Evolutionary conservation across 2,329 filamentous ascomycete species (phyloP).

Genomic region (Fusarium oxysporum): DNA sequence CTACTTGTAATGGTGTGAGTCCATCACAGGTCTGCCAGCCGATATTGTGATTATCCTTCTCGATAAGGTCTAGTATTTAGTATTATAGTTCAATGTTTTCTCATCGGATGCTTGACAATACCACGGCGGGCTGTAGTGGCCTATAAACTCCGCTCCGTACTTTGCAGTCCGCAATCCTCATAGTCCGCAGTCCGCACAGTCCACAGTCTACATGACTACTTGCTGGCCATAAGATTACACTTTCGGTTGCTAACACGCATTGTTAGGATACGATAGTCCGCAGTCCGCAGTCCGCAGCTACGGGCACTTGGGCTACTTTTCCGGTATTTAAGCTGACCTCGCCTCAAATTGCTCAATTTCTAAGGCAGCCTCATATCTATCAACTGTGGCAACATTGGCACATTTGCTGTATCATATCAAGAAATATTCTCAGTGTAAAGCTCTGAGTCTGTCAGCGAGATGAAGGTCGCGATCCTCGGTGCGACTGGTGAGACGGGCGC

Average conservation of each 20-base stretch:
- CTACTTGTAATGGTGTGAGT: not conserved
- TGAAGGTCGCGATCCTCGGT: not conserved
- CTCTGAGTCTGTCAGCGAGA: not conserved
- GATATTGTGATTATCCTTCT: not conserved
- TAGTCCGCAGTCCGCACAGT: not conserved
- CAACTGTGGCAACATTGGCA: not conserved
- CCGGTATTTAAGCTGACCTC: not conserved
- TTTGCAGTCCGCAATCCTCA: not conserved
- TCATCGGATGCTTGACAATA: too few relatives aligned
- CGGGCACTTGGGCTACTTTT: not conserved
- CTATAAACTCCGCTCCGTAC: not conserved
- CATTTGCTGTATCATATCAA: not conserved
- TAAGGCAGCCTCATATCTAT: not conserved
- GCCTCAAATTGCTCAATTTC: not conserved
- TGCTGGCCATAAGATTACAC: not conserved
- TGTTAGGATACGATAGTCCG: not conserved
- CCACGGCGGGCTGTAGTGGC: not conserved
- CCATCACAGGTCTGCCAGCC: not conserved
- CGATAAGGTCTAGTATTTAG: not conserved
- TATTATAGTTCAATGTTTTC: not conserved
- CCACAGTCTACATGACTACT: not conserved
- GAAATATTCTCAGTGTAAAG: fast-evolving
- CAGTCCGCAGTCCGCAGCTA: not conserved
- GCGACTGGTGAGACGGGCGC: not conserved
- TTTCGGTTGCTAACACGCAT: not conserved